phyloP scores from a whole-genome alignment of 2,329 filamentous ascomycete species.

The Lecanicillium sp. region DNA sequence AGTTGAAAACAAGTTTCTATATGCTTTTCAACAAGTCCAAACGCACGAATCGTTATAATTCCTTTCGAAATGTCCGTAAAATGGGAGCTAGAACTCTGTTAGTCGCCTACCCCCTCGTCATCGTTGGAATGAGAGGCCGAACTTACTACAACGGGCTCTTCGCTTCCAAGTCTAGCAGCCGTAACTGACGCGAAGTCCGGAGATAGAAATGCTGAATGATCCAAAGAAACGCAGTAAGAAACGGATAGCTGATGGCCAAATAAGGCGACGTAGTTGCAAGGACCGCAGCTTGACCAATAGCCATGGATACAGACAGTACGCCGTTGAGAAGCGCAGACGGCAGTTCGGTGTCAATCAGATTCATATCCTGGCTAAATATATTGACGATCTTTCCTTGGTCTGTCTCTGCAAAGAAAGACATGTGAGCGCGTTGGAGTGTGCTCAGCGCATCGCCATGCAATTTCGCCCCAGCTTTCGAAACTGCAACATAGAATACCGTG shows the following conservation, averaged over 20 bases:
- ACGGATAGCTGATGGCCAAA: conserved; percentile 44
- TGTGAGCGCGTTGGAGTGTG: conserved; percentile 32
- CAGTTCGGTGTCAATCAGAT: conserved; percentile 34
- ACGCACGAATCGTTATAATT: conserved; percentile 48
- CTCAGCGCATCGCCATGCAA: conserved; percentile 29
- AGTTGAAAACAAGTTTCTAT: conserved; percentile 38
- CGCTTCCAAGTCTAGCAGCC: conserved; percentile 55
- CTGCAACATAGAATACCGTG: conserved; percentile 23
- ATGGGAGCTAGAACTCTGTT: conserved; percentile 28
- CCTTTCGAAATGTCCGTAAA: conserved; percentile 51
- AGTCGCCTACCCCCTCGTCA: not conserved
- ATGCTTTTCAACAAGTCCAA: conserved; percentile 43
- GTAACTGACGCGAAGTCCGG: conserved; percentile 53
- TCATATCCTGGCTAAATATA: conserved; percentile 41
- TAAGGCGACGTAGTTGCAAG: conserved; percentile 39
- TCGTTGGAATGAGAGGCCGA: conserved; percentile 15
- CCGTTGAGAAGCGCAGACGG: conserved; percentile 29
- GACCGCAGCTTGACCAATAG: conserved; percentile 40
- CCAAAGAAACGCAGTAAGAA: conserved; percentile 37
- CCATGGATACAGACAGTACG: conserved; percentile 18
- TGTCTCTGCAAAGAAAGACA: conserved; percentile 36
- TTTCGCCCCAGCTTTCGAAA: conserved; percentile 21
- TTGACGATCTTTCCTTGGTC: conserved; percentile 38
- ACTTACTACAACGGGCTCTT: conserved; percentile 52
- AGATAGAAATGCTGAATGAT: conserved; percentile 49